phyloP scores from a whole-genome alignment of 352 stramenopile genomes.

The Phytopythium sindhum region DNA sequence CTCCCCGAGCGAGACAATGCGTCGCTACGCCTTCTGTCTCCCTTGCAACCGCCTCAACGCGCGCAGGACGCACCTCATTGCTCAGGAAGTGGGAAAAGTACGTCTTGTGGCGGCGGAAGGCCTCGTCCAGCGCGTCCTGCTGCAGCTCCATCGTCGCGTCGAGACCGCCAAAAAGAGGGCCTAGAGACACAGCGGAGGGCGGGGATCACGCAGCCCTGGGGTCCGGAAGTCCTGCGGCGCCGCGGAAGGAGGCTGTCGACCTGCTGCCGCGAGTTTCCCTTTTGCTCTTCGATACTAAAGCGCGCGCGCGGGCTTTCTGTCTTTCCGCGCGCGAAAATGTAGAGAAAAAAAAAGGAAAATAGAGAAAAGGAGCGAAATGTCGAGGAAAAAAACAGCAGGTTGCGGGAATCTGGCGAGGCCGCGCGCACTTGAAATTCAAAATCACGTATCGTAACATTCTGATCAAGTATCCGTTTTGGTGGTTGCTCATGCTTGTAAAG shows the following conservation, averaged over 20 bases:
- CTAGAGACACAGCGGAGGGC: not conserved
- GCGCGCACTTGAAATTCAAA: slow-evolving; percentile 6
- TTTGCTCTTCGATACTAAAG: not conserved
- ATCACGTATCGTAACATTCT: not conserved
- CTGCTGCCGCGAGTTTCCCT: no score
- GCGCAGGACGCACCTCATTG: slow-evolving; percentile 50
- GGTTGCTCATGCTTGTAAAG: not conserved
- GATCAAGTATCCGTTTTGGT: not conserved
- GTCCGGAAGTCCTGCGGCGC: not conserved
- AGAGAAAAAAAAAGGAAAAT: not conserved
- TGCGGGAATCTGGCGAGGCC: not conserved
- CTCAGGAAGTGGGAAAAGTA: slow-evolving; percentile 85
- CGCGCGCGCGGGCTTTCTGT: not conserved
- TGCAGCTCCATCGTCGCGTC: slow-evolving; percentile 62
- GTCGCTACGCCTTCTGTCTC: no score
- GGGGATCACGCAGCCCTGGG: not conserved
- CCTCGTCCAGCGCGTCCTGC: slow-evolving; percentile 81
- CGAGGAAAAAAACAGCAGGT: not conserved
- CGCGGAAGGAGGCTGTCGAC: not conserved
- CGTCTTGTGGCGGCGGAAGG: slow-evolving; percentile 84
- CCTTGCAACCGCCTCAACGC: not conserved
- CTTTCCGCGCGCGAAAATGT: not conserved
- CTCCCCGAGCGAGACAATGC: not conserved
- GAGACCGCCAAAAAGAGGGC: not conserved
- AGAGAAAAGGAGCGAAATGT: not conserved